Evolutionary conservation across 768 basidiomycete genomes (phyloP), one percentile per base, ranked within the genome.

Genomic region (Macrolepiota albuminosa): DNA sequence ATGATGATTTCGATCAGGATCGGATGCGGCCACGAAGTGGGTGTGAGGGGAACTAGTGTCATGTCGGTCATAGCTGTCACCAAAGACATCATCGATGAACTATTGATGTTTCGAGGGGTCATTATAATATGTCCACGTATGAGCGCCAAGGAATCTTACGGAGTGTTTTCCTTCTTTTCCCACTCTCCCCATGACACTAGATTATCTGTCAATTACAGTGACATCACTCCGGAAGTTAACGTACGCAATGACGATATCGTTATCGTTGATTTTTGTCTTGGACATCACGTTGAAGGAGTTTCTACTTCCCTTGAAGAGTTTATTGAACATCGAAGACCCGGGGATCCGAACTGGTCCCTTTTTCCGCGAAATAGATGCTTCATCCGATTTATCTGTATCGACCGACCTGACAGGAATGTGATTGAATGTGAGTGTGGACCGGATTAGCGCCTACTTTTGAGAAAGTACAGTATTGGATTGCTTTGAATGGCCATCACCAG

Each of bases 231-330:
- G 21, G 13, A 21, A 18, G 16, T 18, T 10, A 14, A 62, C 58
- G 7, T 52, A 62, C 61, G 58, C 58, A 46, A 62, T 59, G 10
- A 62, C 37, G 34, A 62, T 37, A 46, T 60, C 59, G 21, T 56
- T 50, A 4, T 55, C 58, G 33, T 21, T 42, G 16, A 54, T 29
- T 8, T 58, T 46, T 7, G 29, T 26, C 29, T 48, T 57, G 14
- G 49, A 26, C 16, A 52, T n/a, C 26, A 39, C 36, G 24, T 26
- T 29, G 16, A 16, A 14, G 18, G 56, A 57, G 10, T 33, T 37
- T 29, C 34, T 57, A 34, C 33, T 33, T 40, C 40, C 59, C 31
- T 49, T 60, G 37, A 60, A 60, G 43, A 60, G 46, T 34, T 55
- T 49, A n/a, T 31, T 47, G 36, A 55, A 55, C 26, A 46, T 21